phyloP scores from a whole-genome alignment of 169 alveolate species.

The Cyclospora cayetanensis region DNA sequence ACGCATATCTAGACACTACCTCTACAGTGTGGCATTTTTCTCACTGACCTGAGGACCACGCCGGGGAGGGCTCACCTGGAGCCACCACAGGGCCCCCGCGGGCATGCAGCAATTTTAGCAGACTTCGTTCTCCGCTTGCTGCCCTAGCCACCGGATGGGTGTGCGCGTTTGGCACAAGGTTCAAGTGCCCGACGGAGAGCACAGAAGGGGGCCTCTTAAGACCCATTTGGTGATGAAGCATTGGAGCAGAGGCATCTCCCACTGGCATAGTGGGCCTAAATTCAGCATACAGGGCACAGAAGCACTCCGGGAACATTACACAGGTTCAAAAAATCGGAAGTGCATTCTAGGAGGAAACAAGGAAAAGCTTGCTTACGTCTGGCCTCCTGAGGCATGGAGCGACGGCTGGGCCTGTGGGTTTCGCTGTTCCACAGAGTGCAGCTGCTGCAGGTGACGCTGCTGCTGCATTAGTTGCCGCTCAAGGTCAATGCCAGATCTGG shows the following conservation, averaged over 20 bases:
- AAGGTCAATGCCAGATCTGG: neutral
- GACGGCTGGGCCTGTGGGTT: neutral
- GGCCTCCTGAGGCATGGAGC: neutral
- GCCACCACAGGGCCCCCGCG: neutral
- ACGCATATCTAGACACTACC: too few species aligned
- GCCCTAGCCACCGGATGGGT: neutral
- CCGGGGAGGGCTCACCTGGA: too few species aligned
- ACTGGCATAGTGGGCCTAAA: neutral
- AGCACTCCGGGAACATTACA: neutral
- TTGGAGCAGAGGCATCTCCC: neutral
- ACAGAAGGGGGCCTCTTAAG: neutral
- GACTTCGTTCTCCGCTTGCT: neutral
- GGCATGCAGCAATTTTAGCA: neutral
- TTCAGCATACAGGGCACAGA: neutral
- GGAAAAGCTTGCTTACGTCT: neutral
- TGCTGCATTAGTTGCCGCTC: neutral
- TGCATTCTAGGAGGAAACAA: neutral
- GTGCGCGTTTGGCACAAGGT: neutral
- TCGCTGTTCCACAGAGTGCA: neutral
- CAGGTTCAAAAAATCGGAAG: neutral
- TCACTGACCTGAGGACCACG: too few species aligned
- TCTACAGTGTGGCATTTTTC: too few species aligned
- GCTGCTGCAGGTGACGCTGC: neutral
- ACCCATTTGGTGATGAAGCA: neutral
- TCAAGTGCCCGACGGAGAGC: neutral